Evolutionary conservation across 345 rosid genomes (phyloP), one percentile per base, ranked within the genome.

Genomic region (Bruguiera parviflora): DNA sequence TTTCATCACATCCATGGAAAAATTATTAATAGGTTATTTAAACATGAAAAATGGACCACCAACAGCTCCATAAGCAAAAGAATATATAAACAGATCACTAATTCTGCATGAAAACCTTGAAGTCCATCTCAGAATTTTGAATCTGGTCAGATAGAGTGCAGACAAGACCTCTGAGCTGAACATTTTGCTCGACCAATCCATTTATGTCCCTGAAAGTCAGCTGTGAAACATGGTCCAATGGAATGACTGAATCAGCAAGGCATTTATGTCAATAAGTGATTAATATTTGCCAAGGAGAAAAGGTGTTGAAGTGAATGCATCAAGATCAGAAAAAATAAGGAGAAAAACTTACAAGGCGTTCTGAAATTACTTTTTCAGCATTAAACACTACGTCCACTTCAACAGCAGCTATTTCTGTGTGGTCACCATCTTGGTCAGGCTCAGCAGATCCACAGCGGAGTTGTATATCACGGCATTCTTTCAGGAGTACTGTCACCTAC

Each of bases 131-230:
- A 71, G 81, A 82, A 72, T 71, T 83, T 65, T 83, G 89, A 65
- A 89, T 84, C 83, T 89, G 95, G 58, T 88, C 85, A 63, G 96
- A 87, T 70, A 91, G 92, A 80, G 80, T 80, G 43, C 95, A 92
- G 24, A 87, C 95, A 71, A 94, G 96, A 77, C 81, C 91, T 78
- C 97, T 87, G 70, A 94, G 95, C 71, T 94, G 87, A 63, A 86
- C 96, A 85, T 94, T 94, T 83, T 88, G 97, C 85, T 89, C 98
- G 69, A 94, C 96, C 68, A 94, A 80, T 73, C 97, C 97, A 74
- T 86, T 89, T 81, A 94, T 91, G 73, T 94, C 96, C 88, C 83
- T 89, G 81, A 89, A 94, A 58, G 89, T 94, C 79, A 93, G 70
- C 97, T 93, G 88, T 61, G 28, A 71, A 63, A 75, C 46, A 81